Evolutionary conservation across 768 basidiomycete genomes (phyloP).

Genomic region (Psilocybe sp.): DNA sequence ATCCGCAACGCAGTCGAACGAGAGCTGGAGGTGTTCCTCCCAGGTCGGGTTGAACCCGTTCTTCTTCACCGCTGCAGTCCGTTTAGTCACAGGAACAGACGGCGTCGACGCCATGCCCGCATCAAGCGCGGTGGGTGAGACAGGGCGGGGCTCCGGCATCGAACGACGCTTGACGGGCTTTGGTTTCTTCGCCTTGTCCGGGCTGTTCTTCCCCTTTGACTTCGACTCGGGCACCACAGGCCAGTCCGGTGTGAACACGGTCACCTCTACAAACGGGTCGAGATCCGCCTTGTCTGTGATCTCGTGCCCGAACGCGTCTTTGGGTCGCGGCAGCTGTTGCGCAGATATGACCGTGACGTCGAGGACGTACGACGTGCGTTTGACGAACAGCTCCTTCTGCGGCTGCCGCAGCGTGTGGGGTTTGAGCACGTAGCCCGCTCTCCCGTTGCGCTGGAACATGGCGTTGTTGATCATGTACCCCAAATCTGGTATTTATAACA

Average conservation of each 20-base stretch:
- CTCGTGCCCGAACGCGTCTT: conserved; percentile 60
- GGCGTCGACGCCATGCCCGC: conserved; percentile 24
- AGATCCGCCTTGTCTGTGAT: conserved; percentile 50
- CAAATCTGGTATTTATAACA: conserved; percentile 50
- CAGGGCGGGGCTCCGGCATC: not conserved
- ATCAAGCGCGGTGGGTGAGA: conserved; percentile 12
- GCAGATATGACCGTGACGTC: conserved; percentile 80
- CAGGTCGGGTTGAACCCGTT: conserved; percentile 94
- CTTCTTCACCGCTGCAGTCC: conserved; percentile 69
- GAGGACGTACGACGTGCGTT: conserved; percentile 56
- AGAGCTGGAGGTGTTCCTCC: conserved; percentile 66
- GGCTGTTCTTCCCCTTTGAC: not conserved
- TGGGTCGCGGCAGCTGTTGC: conserved; percentile 81
- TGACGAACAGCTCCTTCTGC: conserved; percentile 54
- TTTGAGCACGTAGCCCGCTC: conserved; percentile 87
- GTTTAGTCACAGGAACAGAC: conserved; percentile 45
- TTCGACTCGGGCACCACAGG: conserved; percentile 23
- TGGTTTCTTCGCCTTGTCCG: not conserved
- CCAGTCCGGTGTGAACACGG: conserved; percentile 78
- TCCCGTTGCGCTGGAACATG: conserved; percentile 92
- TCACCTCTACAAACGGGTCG: conserved; percentile 82
- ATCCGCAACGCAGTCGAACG: conserved; percentile 67
- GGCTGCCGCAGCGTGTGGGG: conserved; percentile 70
- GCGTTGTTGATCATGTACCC: conserved; percentile 92
- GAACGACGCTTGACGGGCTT: not conserved